These are phyloP conservation scores for Dactylella cylindrospora DNA, from an alignment of 2,329 filamentous ascomycete species.

Conservation along the genomic window DNA sequence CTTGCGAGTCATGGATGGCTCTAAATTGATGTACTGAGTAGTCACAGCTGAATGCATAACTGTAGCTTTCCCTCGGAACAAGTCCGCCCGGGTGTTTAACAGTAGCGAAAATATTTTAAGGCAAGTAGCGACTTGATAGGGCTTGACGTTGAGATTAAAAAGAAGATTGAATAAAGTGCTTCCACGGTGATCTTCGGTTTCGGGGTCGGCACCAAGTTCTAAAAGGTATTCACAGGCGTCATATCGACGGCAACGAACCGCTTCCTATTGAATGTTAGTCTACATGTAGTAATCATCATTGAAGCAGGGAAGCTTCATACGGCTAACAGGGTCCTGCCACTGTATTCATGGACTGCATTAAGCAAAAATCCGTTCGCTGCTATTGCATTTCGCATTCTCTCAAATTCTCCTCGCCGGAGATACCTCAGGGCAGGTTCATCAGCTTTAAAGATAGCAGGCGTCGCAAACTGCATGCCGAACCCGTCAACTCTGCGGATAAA, in stretches of 20 bases:
- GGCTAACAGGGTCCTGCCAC: constrained; percentile 24
- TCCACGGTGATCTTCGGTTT: constrained; percentile 32
- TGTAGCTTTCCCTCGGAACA: constrained; percentile 35
- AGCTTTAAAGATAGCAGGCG: constrained; percentile 34
- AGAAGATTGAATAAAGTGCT: constrained; percentile 38
- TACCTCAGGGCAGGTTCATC: constrained; percentile 32
- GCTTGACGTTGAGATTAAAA: constrained; percentile 34
- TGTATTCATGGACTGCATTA: constrained; percentile 32
- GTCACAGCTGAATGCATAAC: constrained; percentile 37
- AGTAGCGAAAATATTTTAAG: constrained; percentile 37
- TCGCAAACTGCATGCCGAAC: constrained; percentile 38
- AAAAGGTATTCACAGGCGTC: constrained; percentile 31
- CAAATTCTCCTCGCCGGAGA: constrained; percentile 24
- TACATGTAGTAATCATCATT: background rate
- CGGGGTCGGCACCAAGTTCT: constrained; percentile 28
- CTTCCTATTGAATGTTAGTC: constrained; percentile 24
- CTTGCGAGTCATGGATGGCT: constrained; percentile 3
- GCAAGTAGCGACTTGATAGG: constrained; percentile 31
- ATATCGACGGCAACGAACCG: constrained; percentile 31
- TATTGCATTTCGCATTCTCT: constrained; percentile 23
- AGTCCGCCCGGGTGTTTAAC: constrained; percentile 23
- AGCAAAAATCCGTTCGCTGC: constrained; percentile 23
- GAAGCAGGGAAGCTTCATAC: background rate
- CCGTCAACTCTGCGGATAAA: constrained; percentile 33
- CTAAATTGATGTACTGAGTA: constrained; percentile 31